Percentiles rank a stretch among this genome's conserved stretches.
phyloP scores from a whole-genome alignment of 2,329 filamentous ascomycete genomes.

The Paramyrothecium sp. region DNA sequence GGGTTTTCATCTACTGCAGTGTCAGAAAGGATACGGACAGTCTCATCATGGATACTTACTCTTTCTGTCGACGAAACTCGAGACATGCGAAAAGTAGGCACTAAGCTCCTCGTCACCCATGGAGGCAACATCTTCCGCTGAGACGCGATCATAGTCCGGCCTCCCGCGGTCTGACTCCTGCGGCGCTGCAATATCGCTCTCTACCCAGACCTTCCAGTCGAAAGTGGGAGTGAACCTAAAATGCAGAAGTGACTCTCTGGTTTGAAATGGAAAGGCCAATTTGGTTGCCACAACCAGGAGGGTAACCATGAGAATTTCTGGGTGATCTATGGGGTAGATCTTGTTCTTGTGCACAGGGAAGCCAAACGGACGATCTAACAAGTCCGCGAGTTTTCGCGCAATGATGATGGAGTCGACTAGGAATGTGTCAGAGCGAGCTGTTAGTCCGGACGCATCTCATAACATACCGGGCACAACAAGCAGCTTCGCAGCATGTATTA shows the following conservation, averaged over 20 bases:
- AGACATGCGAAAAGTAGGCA: slow-evolving; percentile 55
- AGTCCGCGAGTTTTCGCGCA: slow-evolving; percentile 42
- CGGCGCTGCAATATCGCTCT: slow-evolving; percentile 17
- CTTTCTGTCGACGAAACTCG: slow-evolving; percentile 27
- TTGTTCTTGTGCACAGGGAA: slow-evolving; percentile 50
- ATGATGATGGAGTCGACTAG: slow-evolving; percentile 51
- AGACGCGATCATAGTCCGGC: slow-evolving; percentile 48
- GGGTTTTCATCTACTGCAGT: slow-evolving; percentile 21
- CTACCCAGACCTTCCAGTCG: slow-evolving; percentile 72
- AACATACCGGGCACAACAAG: slow-evolving; percentile 71
- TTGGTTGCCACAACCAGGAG: slow-evolving; percentile 76
- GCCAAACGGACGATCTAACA: slow-evolving; percentile 48
- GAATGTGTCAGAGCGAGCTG: slow-evolving; percentile 21
- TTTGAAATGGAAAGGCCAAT: slow-evolving; percentile 73
- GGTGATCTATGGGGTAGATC: slow-evolving; percentile 56
- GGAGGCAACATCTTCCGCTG: slow-evolving; percentile 59
- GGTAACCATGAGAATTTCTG: slow-evolving; percentile 72
- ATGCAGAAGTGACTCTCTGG: slow-evolving; percentile 33
- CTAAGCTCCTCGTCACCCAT: slow-evolving; percentile 63
- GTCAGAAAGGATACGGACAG: too few species aligned
- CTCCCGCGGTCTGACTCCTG: slow-evolving; percentile 9
- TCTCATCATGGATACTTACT: slow-evolving; percentile 20
- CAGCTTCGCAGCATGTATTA: slow-evolving; percentile 68
- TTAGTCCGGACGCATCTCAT: too few species aligned
- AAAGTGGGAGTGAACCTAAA: slow-evolving; percentile 34